Conservation (phyloP, 805 yeast species). For the Diddensiella caesifluorescens region DNA sequence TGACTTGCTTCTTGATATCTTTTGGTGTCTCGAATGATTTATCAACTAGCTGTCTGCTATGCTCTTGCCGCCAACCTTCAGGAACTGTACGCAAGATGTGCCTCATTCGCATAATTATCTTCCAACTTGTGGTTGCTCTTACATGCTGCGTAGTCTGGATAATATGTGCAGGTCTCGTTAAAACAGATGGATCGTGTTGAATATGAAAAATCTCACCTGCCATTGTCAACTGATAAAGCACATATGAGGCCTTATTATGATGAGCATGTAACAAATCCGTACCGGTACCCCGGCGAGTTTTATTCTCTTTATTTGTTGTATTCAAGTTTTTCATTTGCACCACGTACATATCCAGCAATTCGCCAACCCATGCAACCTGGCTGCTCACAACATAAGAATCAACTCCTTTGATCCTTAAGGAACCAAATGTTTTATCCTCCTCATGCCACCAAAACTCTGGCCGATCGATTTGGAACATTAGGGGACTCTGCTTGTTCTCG, state of each 20-base stretch:
- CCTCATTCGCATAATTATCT: conserved; percentile 69
- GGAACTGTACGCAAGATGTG: conserved; percentile 65
- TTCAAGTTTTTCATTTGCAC: conserved; percentile 13
- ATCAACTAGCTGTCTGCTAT: conserved; percentile 32
- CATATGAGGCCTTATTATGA: conserved; percentile 18
- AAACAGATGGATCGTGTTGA: conserved; percentile 80
- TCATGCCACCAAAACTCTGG: conserved; percentile 34
- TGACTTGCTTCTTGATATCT: conserved; percentile 50
- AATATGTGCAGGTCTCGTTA: conserved; percentile 83
- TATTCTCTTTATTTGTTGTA: neutral
- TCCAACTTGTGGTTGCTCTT: conserved; percentile 83
- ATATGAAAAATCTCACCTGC: conserved; percentile 50
- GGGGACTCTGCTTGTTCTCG: conserved; percentile 20
- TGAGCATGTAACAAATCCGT: neutral
- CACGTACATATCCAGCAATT: conserved; percentile 19
- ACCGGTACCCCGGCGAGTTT: neutral
- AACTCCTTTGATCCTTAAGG: conserved; percentile 29
- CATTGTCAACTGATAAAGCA: conserved; percentile 40
- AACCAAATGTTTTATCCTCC: conserved; percentile 18
- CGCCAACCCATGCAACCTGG: conserved; percentile 32
- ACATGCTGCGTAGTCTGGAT: conserved; percentile 70
- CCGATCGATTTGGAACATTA: conserved; percentile 27
- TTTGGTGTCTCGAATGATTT: conserved; percentile 42
- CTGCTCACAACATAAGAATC: conserved; percentile 32
- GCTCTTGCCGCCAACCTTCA: conserved; percentile 39